These are phyloP conservation scores for Sonneratia alba DNA, from an alignment of 345 rosid genomes.

Conservation along the genomic window DNA sequence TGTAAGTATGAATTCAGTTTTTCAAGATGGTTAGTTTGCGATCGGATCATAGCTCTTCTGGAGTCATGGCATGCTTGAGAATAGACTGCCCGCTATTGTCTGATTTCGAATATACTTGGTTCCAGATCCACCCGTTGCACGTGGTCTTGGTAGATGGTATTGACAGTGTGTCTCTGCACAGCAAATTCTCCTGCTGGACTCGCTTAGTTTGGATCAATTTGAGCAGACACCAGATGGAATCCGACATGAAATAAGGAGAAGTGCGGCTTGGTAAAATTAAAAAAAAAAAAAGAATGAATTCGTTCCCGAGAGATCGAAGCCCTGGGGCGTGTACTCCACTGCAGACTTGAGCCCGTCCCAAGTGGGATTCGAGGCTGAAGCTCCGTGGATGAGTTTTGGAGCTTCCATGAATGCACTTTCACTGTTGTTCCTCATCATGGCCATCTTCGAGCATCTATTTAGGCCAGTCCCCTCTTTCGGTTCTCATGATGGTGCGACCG, in stretches of 20 bases:
- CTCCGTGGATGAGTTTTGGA: constrained; percentile 57
- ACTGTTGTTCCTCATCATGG: constrained; percentile 91
- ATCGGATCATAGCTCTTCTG: neutral
- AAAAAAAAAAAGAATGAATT: constrained; percentile 30
- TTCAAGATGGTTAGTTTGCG: neutral
- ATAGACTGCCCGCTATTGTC: neutral
- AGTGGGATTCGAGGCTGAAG: constrained; percentile 26
- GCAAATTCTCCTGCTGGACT: neutral
- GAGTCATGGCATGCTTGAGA: neutral
- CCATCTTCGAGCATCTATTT: constrained; percentile 82
- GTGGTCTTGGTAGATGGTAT: no score
- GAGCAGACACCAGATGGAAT: neutral
- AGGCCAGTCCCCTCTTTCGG: constrained; percentile 51
- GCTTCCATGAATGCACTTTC: constrained; percentile 75
- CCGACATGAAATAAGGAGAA: neutral
- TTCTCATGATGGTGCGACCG: constrained; percentile 17
- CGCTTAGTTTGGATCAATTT: neutral
- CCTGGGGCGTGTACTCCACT: constrained; percentile 45
- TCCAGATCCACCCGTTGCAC: no score
- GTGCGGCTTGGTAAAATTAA: neutral
- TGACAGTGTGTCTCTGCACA: no score
- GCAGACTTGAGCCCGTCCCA: constrained; percentile 23
- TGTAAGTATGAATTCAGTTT: neutral
- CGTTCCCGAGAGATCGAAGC: constrained; percentile 36
- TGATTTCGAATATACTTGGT: neutral